Evolutionary conservation across 140 eudicot genomes (phyloP), one percentile per base, ranked within the genome.

Genomic region (Bidens hawaiensis): DNA sequence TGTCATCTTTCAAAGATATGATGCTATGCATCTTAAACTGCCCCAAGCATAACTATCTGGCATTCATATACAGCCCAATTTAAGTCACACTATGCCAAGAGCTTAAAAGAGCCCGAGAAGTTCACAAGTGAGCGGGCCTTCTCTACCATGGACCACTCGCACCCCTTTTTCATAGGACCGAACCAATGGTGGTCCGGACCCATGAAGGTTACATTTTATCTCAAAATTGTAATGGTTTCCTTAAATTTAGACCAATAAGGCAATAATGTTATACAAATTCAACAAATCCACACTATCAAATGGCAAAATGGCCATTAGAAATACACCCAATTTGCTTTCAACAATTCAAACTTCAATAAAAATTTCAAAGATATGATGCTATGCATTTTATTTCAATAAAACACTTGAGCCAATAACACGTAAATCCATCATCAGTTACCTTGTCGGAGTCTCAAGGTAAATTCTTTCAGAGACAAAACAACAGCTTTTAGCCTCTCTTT

Each of bases 371-470:
- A 51, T 23, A 51, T 23, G 16, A 27, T 26, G 40, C 15, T 53
- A 14, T 53, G 38, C 60, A 26, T 53, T 6, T 53, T 26, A 26
- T 43, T n/a, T 21, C 40, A 23, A 18, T 3, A 19, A 64, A 16
- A 65, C 36, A 45, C 62, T 15, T 60, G 54, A 64, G 28, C 53
- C 60, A 54, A 43, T 43, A 45, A 3, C 28, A 54, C 23, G 25
- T 41, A 42, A 55, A 42, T 64, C 51, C 41, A 74, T 58, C 34
- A 66, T 65, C 49, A 57, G 4, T 57, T 47, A 27, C 62, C 68
- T 65, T 48, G 40, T 55, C 77, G 66, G 60, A 93, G 96, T 15
- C 83, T 72, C 66, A 85, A 60, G 4, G 96, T 70, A 51, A 88
- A 85, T 0, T 65, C 71, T 16, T 78, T 68, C 56, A 93, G 60